Conservation (phyloP, 345 rosid genomes). For the Pistacia integerrima region DNA sequence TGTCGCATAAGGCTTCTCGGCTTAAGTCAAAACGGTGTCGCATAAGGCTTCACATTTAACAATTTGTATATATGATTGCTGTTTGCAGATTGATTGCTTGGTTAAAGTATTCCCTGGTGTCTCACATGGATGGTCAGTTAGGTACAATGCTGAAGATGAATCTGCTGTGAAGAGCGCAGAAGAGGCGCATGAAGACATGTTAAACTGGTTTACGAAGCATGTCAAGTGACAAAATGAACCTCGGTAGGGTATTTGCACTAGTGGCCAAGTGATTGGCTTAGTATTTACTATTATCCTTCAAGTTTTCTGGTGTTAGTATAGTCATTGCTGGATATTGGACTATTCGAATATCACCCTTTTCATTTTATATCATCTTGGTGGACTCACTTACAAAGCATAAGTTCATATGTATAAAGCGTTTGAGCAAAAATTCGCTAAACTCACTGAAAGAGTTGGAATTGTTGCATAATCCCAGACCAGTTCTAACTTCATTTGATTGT, state of each 20-base stretch:
- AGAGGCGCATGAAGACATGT: slow-evolving; percentile 64
- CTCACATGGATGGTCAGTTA: slow-evolving; percentile 65
- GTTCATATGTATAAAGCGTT: neutral
- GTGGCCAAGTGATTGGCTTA: neutral
- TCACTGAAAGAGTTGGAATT: neutral
- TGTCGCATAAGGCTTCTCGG: too few species aligned
- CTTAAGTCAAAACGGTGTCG: too few species aligned
- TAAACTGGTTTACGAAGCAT: slow-evolving; percentile 56
- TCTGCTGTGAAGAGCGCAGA: slow-evolving; percentile 53
- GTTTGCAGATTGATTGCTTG: slow-evolving; percentile 25
- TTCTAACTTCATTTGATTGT: too few species aligned
- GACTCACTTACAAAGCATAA: neutral
- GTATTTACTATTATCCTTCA: neutral
- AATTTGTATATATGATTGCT: neutral
- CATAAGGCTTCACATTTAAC: too few species aligned
- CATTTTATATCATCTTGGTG: neutral
- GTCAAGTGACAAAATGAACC: slow-evolving; percentile 32
- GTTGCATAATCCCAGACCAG: neutral
- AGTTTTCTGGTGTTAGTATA: neutral
- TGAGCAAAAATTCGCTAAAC: neutral
- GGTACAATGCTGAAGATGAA: slow-evolving; percentile 52
- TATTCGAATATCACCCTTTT: neutral
- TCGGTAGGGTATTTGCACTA: neutral
- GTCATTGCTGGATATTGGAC: neutral
- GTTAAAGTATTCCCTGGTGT: slow-evolving; percentile 61